phyloP scores from a whole-genome alignment of 2,329 filamentous ascomycete species.

The Lecanicillium sp. region DNA sequence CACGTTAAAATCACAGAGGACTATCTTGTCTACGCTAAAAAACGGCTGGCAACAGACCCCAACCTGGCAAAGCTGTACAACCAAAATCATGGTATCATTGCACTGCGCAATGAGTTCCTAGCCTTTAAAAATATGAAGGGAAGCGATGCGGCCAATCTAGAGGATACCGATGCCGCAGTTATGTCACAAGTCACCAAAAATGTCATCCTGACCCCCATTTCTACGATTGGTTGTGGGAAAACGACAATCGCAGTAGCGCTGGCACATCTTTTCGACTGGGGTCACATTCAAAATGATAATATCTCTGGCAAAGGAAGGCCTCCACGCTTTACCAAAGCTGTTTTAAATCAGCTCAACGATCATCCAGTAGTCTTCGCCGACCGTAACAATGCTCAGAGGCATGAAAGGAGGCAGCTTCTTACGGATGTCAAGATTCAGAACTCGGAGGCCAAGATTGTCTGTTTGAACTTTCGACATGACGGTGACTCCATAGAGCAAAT shows the following conservation, averaged over 20 bases:
- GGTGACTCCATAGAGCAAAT: conserved; percentile 67
- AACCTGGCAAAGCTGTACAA: conserved; percentile 64
- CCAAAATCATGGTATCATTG: conserved; percentile 90
- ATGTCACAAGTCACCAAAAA: conserved; percentile 52
- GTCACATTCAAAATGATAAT: conserved; percentile 94
- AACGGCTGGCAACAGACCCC: conserved; percentile 61
- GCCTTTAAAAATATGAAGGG: conserved; percentile 77
- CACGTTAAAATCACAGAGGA: conserved; percentile 85
- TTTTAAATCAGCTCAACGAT: conserved; percentile 55
- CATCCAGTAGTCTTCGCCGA: conserved; percentile 78
- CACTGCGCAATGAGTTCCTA: conserved; percentile 80
- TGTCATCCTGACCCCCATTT: conserved; percentile 80
- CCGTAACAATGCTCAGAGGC: conserved; percentile 84
- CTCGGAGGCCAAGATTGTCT: conserved; percentile 63
- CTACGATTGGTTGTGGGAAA: conserved; percentile 94
- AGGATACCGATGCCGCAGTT: conserved; percentile 38
- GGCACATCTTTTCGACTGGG: conserved; percentile 78
- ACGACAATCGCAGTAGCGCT: conserved; percentile 83
- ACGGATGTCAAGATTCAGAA: conserved; percentile 61
- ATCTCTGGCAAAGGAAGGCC: conserved; percentile 74
- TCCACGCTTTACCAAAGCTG: conserved; percentile 64
- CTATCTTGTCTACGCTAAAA: conserved; percentile 75
- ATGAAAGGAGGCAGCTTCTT: conserved; percentile 83
- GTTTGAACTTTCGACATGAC: conserved; percentile 81
- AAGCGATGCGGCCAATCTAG: conserved; percentile 74